Percentiles rank a stretch among this genome's conserved stretches.
Conservation (phyloP, 2,329 filamentous ascomycete genomes). For the Lizonia empirigonia region DNA sequence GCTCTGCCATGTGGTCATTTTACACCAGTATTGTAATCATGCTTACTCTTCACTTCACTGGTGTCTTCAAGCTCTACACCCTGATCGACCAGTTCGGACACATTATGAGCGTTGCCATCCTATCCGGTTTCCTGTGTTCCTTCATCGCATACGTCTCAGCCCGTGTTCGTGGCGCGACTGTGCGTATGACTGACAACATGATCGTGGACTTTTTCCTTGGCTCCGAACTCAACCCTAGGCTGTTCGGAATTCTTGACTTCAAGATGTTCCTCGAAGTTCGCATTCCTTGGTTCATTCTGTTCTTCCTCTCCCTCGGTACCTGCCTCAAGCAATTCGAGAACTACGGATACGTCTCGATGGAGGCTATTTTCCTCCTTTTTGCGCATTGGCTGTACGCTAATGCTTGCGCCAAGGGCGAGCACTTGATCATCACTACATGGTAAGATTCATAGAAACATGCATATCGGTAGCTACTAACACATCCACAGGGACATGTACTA, state of each 20-base stretch:
- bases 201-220: constrained; percentile 94
- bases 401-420: constrained; percentile 89
- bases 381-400: constrained; percentile 93
- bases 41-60: constrained; percentile 76
- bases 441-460: constrained; percentile 39
- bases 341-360: constrained; percentile 85
- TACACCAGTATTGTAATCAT: constrained; percentile 81
- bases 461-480: constrained; percentile 5
- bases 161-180: constrained; percentile 76
- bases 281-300: constrained; percentile 88
- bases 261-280: constrained; percentile 97
- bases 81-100: constrained; percentile 95
- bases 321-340: constrained; percentile 82
- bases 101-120: constrained; percentile 88
- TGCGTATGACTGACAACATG: constrained; percentile 85
- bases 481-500: constrained; percentile 82
- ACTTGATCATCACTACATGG: constrained; percentile 88
- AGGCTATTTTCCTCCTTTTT: constrained; percentile 82
- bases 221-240: constrained; percentile 81
- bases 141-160: constrained; percentile 88
- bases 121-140: constrained; percentile 84
- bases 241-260: constrained; percentile 85
- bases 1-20: constrained; percentile 85
- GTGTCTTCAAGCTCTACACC: constrained; percentile 86
- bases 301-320: constrained; percentile 76